Conservation (phyloP, 306 rosid genomes). For the Dalbergia cultrata region DNA sequence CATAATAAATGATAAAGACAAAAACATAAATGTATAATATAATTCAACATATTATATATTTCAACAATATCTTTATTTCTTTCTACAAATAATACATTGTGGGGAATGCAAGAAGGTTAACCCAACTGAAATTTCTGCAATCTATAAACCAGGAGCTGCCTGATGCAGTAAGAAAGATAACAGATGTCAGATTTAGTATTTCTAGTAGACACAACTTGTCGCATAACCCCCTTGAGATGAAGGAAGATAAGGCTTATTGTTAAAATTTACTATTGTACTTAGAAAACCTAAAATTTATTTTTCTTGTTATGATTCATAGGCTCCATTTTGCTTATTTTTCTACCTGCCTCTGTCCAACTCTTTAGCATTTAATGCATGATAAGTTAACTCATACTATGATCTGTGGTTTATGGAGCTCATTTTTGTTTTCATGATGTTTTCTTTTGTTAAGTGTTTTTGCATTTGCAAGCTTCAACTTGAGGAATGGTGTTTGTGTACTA, state of each 20-base stretch:
- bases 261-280: too few relatives aligned
- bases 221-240: neutral
- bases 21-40: too few relatives aligned
- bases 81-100: too few relatives aligned
- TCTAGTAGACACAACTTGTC: too few relatives aligned
- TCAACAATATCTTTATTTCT: too few relatives aligned
- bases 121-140: neutral
- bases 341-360: neutral
- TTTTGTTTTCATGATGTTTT: constrained; percentile 1
- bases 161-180: neutral
- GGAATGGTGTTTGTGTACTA: neutral
- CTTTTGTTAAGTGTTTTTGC: neutral
- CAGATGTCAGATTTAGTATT: too few relatives aligned
- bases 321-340: neutral
- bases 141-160: neutral
- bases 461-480: neutral
- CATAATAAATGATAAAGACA: too few relatives aligned
- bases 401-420: neutral
- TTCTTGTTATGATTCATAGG: neutral
- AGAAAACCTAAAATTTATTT: neutral
- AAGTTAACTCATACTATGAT: neutral
- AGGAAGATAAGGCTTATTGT: too few relatives aligned
- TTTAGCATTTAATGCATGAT: neutral
- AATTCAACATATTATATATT: too few relatives aligned
- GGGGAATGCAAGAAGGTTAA: neutral